These are phyloP conservation scores for Ichthyophthirius multifiliis DNA, from an alignment of 169 alveolate genomes.

Conservation along the genomic window DNA sequence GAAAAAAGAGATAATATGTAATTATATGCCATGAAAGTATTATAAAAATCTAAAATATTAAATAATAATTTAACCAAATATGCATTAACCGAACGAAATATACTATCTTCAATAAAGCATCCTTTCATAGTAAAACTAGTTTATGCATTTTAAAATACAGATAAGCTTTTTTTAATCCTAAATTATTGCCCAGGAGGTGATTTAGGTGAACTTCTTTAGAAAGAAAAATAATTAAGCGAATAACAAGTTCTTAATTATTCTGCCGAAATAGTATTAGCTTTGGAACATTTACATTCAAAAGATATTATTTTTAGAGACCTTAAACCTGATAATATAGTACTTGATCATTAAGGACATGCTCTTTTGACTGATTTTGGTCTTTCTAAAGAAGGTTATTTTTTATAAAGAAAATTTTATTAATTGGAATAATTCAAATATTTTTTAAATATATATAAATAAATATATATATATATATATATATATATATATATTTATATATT, in stretches of 20 bases:
- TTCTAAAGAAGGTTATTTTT: slow-evolving; percentile 85
- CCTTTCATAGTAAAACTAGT: slow-evolving; percentile 81
- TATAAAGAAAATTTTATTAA: no score
- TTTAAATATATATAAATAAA: no score
- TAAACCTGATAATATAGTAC: slow-evolving; percentile 84
- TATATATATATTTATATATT: no score
- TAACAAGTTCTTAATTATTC: slow-evolving; percentile 52
- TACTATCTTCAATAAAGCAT: slow-evolving; percentile 68
- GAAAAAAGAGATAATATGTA: slow-evolving; percentile 50
- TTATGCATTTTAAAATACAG: slow-evolving; percentile 77
- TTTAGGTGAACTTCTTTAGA: slow-evolving; percentile 47
- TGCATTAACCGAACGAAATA: slow-evolving; percentile 86
- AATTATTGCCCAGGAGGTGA: slow-evolving; percentile 81
- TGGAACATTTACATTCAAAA: slow-evolving; percentile 65
- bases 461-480: no score
- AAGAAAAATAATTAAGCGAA: slow-evolving; percentile 49
- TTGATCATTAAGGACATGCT: slow-evolving; percentile 81
- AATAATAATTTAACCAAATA: slow-evolving; percentile 70
- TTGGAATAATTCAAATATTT: slow-evolving; percentile 2
- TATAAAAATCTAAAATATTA: slow-evolving; percentile 69
- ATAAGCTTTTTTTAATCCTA: slow-evolving; percentile 56
- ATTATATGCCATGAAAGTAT: slow-evolving; percentile 85
- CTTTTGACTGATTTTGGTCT: slow-evolving; percentile 84
- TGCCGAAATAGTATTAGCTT: slow-evolving; percentile 61
- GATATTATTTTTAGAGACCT: slow-evolving; percentile 72